A percentile compares a stretch with the other conserved stretches of the same genome.
phyloP scores from a whole-genome alignment of 2,329 filamentous ascomycete genomes.

The Capronia epimyces region DNA sequence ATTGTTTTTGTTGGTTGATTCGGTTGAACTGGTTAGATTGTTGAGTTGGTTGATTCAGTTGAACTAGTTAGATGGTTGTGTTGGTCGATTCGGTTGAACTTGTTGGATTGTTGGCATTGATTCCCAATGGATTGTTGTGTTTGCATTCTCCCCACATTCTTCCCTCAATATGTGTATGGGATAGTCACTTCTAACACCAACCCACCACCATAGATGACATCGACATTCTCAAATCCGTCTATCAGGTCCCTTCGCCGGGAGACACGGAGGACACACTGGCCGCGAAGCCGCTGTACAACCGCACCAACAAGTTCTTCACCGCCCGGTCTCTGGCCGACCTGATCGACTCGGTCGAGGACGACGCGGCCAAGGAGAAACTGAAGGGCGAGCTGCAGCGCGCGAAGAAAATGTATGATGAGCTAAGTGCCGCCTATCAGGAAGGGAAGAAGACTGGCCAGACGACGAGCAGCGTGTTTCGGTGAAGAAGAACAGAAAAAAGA shows the following conservation, averaged over 20 bases:
- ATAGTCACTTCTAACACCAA: too few species aligned
- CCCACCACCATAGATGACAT: too few species aligned
- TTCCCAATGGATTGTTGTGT: too few species aligned
- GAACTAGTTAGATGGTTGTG: too few species aligned
- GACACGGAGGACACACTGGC: slow-evolving; percentile 36
- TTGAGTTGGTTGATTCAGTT: too few species aligned
- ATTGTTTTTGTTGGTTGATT: too few species aligned
- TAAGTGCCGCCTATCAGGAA: slow-evolving; percentile 49
- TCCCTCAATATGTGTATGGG: too few species aligned
- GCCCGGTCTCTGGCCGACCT: slow-evolving; percentile 20
- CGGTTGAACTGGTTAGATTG: too few species aligned
- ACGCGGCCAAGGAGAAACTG: slow-evolving; percentile 35
- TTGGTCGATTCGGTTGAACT: too few species aligned
- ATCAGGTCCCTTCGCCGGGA: slow-evolving; percentile 41
- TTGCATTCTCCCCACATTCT: too few species aligned
- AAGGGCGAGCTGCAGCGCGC: slow-evolving; percentile 43
- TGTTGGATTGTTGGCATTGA: too few species aligned
- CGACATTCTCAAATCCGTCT: slow-evolving; percentile 53
- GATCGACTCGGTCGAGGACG: slow-evolving; percentile 35
- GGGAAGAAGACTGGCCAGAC: slow-evolving; percentile 36
- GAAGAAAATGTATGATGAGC: slow-evolving; percentile 45
- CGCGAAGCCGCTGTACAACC: slow-evolving; percentile 48
- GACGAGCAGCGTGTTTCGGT: slow-evolving; percentile 22
- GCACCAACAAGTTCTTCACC: slow-evolving; percentile 52
- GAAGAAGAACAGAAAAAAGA: not conserved